phyloP scores from a whole-genome alignment of 2,329 filamentous ascomycete genomes.

The Pestalotiopsis sp. region DNA sequence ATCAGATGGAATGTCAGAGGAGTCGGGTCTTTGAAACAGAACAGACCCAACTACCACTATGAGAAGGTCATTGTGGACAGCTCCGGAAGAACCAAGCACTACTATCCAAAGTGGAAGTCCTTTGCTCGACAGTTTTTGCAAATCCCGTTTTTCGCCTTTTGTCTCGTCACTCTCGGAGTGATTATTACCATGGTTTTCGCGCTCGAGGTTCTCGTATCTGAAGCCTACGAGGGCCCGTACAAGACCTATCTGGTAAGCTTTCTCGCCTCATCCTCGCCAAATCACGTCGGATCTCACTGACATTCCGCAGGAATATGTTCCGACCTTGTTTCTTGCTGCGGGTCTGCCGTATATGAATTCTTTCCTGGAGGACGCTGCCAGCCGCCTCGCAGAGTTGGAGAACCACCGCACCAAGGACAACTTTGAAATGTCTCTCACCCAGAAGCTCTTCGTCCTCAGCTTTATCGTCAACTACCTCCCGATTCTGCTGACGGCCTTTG shows the following conservation, averaged over 20 bases:
- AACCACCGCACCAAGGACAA: slow-evolving; percentile 74
- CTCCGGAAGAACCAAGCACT: slow-evolving; percentile 61
- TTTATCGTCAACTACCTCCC: slow-evolving; percentile 81
- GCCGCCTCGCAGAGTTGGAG: slow-evolving; percentile 67
- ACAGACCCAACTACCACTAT: slow-evolving; percentile 65
- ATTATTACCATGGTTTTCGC: slow-evolving; percentile 72
- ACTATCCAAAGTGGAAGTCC: slow-evolving; percentile 68
- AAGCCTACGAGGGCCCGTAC: slow-evolving; percentile 71
- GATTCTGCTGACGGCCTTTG: slow-evolving; percentile 75
- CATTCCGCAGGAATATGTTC: slow-evolving; percentile 64
- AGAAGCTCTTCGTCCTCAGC: slow-evolving; percentile 77
- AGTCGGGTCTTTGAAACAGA: slow-evolving; percentile 67
- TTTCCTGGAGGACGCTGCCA: slow-evolving; percentile 64
- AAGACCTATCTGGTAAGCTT: slow-evolving; percentile 62
- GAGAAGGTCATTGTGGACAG: slow-evolving; percentile 65
- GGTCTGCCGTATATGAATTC: slow-evolving; percentile 67
- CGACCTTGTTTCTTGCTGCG: slow-evolving; percentile 70
- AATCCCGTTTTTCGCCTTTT: slow-evolving; percentile 67
- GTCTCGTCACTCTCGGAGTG: slow-evolving; percentile 61
- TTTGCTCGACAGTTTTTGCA: slow-evolving; percentile 68
- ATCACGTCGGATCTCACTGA: background rate
- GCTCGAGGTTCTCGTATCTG: slow-evolving; percentile 75
- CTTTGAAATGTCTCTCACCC: slow-evolving; percentile 70
- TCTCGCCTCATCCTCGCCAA: slow-evolving; percentile 9
- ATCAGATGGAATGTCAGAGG: slow-evolving; percentile 74